phyloP scores from a whole-genome alignment of 768 basidiomycete genomes.

The Lanmaoa rubissima region DNA sequence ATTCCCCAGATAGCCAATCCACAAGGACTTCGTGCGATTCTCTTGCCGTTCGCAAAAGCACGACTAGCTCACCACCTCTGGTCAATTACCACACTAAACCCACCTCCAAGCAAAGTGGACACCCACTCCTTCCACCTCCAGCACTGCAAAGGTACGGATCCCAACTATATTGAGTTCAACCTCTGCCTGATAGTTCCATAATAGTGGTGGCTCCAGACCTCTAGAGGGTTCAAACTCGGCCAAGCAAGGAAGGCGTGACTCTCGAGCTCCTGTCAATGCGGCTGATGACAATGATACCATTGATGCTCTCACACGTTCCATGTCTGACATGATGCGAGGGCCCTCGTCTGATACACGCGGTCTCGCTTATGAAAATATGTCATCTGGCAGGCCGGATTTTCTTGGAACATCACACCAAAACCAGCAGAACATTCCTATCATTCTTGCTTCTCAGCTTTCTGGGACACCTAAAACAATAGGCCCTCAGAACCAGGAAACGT shows the following conservation, averaged over 20 bases:
- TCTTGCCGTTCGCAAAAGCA: background rate
- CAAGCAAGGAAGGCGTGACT: background rate
- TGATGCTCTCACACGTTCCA: slow-evolving; percentile 7
- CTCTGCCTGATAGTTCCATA: slow-evolving; percentile 3
- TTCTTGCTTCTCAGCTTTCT: slow-evolving; percentile 5
- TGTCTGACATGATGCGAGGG: slow-evolving; percentile 8
- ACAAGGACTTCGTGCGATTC: background rate
- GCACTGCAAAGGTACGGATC: slow-evolving; percentile 11
- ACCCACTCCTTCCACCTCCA: background rate
- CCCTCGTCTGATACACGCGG: background rate
- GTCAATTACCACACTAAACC: slow-evolving; percentile 10
- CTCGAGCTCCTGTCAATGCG: background rate
- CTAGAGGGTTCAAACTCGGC: background rate
- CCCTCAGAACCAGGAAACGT: slow-evolving; percentile 2
- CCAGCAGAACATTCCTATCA: background rate
- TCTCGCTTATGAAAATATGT: slow-evolving; percentile 2
- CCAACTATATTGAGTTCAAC: background rate
- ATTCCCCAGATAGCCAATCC: background rate
- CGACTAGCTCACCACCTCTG: background rate
- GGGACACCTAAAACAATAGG: background rate
- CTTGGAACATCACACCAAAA: slow-evolving; percentile 1
- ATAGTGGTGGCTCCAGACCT: background rate
- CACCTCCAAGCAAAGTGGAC: background rate
- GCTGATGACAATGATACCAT: background rate
- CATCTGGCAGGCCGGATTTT: background rate